These are phyloP conservation scores for Polytrichum commune DNA, from an alignment of 225 moss, liverwort and hornwort species.

Conservation along the genomic window DNA sequence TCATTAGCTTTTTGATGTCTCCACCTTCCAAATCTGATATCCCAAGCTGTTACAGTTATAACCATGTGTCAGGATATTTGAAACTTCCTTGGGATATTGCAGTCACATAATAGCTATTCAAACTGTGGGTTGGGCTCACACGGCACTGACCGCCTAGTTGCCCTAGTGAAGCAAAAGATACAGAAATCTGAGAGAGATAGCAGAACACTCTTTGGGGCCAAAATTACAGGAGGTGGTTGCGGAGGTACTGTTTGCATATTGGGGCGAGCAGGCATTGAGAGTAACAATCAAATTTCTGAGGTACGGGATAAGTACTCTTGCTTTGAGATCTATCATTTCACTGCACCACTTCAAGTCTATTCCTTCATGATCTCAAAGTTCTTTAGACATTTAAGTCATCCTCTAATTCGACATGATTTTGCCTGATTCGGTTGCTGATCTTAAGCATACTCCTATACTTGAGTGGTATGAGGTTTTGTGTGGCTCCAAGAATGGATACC, in stretches of 20 bases:
- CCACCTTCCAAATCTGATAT: no score
- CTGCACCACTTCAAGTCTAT: no score
- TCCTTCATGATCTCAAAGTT: no score
- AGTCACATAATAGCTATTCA: conserved; percentile 84
- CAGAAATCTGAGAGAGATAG: conserved; percentile 26
- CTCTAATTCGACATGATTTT: no score
- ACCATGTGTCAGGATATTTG: neutral
- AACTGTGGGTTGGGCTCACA: conserved; percentile 74
- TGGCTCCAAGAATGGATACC: no score
- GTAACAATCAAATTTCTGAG: conserved; percentile 43
- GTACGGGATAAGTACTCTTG: conserved; percentile 4
- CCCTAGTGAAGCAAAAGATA: conserved; percentile 43
- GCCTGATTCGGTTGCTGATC: no score
- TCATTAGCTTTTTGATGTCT: no score
- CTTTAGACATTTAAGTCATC: no score
- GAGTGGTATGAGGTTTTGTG: no score
- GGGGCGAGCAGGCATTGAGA: conserved; percentile 47
- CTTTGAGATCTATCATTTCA: no score
- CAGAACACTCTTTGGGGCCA: conserved; percentile 62
- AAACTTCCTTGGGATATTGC: conserved; percentile 15
- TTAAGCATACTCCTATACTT: no score
- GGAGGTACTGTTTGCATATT: conserved; percentile 82
- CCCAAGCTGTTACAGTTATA: no score
- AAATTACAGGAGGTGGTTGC: conserved; percentile 84
- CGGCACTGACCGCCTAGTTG: conserved; percentile 73